A percentile compares a stretch with the other conserved stretches of the same genome.
These are phyloP conservation scores for Alternaria longipes DNA, from an alignment of 2,329 filamentous ascomycete species.

Conservation along the genomic window DNA sequence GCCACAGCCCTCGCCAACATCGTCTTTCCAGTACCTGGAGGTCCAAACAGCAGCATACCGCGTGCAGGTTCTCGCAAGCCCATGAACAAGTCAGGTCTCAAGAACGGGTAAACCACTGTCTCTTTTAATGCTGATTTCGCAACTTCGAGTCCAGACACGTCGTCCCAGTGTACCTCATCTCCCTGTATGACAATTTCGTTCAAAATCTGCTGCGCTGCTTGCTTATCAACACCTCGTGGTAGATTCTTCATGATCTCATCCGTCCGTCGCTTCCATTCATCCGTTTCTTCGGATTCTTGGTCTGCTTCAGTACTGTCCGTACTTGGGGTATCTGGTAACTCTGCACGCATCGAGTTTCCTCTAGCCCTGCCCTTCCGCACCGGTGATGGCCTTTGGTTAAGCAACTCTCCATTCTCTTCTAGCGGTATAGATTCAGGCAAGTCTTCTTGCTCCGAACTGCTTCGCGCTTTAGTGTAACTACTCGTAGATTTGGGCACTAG, in stretches of 20 bases:
- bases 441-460: constrained; percentile 29
- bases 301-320: constrained; percentile 39
- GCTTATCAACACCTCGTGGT: constrained; percentile 81
- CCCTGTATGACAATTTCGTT: constrained; percentile 96
- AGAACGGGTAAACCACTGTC: constrained; percentile 94
- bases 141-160: constrained; percentile 88
- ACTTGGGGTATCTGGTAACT: constrained; percentile 43
- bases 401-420: constrained; percentile 31
- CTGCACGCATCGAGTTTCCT: constrained; percentile 43
- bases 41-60: constrained; percentile 95
- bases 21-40: constrained; percentile 97
- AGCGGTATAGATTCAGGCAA: constrained; percentile 30
- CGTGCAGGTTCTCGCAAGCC: constrained; percentile 91
- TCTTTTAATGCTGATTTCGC: constrained; percentile 94
- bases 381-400: constrained; percentile 31
- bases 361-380: constrained; percentile 40
- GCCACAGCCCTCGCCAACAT: constrained; percentile 96
- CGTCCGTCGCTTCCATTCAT: constrained; percentile 48
- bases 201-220: constrained; percentile 87
- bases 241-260: constrained; percentile 73
- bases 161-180: constrained; percentile 93
- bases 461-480: constrained; percentile 30
- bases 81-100: constrained; percentile 95
- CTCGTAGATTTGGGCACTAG: constrained; percentile 18
- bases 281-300: constrained; percentile 37